phyloP scores from a whole-genome alignment of 768 basidiomycete species.

The Suillus weaverae region DNA sequence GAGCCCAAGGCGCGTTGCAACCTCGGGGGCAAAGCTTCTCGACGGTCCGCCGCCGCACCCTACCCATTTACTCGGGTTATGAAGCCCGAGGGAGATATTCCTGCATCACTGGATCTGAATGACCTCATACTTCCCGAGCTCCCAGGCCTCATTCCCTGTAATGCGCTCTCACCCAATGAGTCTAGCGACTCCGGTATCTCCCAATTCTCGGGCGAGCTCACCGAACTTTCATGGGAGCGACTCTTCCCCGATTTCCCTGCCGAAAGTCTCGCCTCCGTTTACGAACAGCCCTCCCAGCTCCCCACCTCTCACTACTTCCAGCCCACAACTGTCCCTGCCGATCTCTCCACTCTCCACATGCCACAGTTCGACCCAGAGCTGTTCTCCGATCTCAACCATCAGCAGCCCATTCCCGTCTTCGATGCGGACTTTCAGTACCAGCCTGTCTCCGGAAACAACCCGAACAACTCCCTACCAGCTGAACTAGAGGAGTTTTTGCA shows the following conservation, averaged over 20 bases:
- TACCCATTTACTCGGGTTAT: constrained; percentile 3
- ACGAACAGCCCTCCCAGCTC: neutral
- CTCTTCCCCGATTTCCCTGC: neutral
- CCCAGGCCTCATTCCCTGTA: neutral
- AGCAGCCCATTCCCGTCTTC: neutral
- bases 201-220: neutral
- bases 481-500: neutral
- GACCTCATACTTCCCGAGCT: neutral
- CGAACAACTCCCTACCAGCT: neutral
- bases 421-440: neutral
- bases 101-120: neutral
- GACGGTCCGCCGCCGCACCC: constrained; percentile 3
- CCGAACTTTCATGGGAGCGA: constrained; percentile 3
- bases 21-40: constrained; percentile 5
- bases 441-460: neutral
- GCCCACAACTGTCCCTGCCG: neutral
- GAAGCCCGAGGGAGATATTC: neutral
- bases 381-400: neutral
- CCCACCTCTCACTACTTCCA: neutral
- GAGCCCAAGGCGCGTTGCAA: constrained; percentile 12
- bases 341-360: neutral
- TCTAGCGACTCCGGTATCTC: neutral
- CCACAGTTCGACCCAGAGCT: neutral
- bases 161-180: neutral
- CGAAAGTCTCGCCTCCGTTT: neutral